phyloP scores from a whole-genome alignment of 2,329 filamentous ascomycete species.

The Talaromyces sp. region DNA sequence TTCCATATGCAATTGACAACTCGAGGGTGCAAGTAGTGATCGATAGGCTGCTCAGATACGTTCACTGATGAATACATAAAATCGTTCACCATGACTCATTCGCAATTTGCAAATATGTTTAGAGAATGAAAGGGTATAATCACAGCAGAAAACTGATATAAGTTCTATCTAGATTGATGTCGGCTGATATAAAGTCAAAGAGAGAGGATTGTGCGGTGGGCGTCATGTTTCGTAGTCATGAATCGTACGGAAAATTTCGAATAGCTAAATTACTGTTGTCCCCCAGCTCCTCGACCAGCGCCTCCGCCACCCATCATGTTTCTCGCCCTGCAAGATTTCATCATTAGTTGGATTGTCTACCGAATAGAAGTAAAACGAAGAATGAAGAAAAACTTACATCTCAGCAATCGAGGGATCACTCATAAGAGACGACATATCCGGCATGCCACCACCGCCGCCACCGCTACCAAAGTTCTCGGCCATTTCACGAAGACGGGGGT shows the following conservation, averaged over 20 bases:
- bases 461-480: constrained; percentile 66
- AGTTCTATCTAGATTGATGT: neutral
- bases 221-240: neutral
- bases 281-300: constrained; percentile 32
- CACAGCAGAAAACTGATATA: neutral
- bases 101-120: neutral
- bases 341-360: constrained; percentile 12
- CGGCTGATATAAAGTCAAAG: neutral
- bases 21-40: too few relatives aligned
- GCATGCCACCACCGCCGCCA: constrained; percentile 70
- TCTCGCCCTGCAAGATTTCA: constrained; percentile 46
- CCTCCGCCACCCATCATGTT: constrained; percentile 59
- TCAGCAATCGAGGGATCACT: constrained; percentile 86
- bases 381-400: constrained; percentile 58
- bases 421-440: constrained; percentile 81
- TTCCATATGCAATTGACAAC: too few relatives aligned
- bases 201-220: neutral
- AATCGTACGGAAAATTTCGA: neutral
- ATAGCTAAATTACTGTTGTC: constrained; percentile 4
- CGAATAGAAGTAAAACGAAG: neutral
- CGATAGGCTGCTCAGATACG: too few relatives aligned
- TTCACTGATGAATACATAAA: neutral
- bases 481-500: constrained; percentile 83
- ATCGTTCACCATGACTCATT: neutral
- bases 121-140: neutral